A percentile compares a stretch with the other conserved stretches of the same genome.
Conservation (phyloP, 2,329 filamentous ascomycete species). For the Huntiella decipiens region DNA sequence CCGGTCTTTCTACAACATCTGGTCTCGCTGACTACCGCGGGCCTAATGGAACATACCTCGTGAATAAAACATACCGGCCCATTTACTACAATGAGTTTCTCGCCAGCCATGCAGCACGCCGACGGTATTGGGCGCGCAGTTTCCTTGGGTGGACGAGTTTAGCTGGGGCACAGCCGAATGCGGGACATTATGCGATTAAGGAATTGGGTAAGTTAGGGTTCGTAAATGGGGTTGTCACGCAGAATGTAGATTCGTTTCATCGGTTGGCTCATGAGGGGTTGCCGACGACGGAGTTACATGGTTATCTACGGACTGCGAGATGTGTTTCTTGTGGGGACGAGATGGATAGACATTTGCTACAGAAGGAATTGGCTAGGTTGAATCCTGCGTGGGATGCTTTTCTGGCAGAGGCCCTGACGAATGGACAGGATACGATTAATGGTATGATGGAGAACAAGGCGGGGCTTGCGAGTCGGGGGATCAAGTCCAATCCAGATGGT, state of each 20-base stretch:
- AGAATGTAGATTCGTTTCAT: conserved; percentile 96
- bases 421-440: conserved; percentile 19
- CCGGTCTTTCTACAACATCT: conserved; percentile 82
- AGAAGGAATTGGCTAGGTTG: conserved; percentile 52
- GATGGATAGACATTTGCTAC: conserved; percentile 54
- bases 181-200: conserved; percentile 57
- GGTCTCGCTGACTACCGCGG: conserved; percentile 88
- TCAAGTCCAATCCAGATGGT: conserved; percentile 82
- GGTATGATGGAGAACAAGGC: conserved; percentile 33
- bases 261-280: conserved; percentile 52
- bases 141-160: conserved; percentile 84
- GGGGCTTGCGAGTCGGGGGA: conserved; percentile 45
- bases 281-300: conserved; percentile 72
- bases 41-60: conserved; percentile 71
- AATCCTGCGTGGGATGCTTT: conserved; percentile 79
- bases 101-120: conserved; percentile 60
- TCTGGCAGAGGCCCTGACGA: conserved; percentile 49
- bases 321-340: conserved; percentile 63
- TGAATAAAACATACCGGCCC: conserved; percentile 77
- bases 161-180: conserved; percentile 60
- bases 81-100: conserved; percentile 90
- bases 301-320: conserved; percentile 63
- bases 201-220: conserved; percentile 54
- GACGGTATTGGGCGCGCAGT: conserved; percentile 88
- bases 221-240: conserved; percentile 64